Percentiles rank a stretch among this genome's conserved stretches.
Evolutionary conservation across 371 early-diverging fungal genomes (phyloP).

Genomic region (Mortierella sp.): DNA sequence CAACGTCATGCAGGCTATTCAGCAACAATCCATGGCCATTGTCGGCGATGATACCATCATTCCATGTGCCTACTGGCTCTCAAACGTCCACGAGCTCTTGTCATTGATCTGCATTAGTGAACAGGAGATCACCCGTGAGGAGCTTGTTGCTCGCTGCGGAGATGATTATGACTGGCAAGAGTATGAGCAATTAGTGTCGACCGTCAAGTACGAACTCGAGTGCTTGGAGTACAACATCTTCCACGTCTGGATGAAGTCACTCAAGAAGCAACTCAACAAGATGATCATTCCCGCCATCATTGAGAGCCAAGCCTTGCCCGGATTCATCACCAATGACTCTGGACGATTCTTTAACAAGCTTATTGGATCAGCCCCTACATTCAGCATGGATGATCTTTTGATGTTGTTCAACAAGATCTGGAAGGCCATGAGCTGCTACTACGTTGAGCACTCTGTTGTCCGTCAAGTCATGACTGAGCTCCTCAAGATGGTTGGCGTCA

Average conservation of each 20-base stretch:
- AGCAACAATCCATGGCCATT: constrained; percentile 65
- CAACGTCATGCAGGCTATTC: constrained; percentile 89
- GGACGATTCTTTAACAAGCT: constrained; percentile 88
- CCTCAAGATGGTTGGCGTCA: constrained; percentile 90
- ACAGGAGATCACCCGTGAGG: constrained; percentile 48
- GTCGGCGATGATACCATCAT: constrained; percentile 72
- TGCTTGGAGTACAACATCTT: constrained; percentile 78
- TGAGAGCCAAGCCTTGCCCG: constrained; percentile 92
- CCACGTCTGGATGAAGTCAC: constrained; percentile 91
- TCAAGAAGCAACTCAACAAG: constrained; percentile 92
- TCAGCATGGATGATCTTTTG: constrained; percentile 92
- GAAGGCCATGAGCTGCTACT: constrained; percentile 95
- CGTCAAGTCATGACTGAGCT: constrained; percentile 92
- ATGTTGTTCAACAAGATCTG: constrained; percentile 92
- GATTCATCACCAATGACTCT: constrained; percentile 90
- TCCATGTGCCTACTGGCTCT: constrained; percentile 87
- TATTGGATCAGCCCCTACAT: constrained; percentile 79
- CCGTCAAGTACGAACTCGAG: constrained; percentile 75
- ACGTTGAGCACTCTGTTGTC: constrained; percentile 84
- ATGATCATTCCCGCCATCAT: constrained; percentile 96
- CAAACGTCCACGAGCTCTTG: constrained; percentile 93
- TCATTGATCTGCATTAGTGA: constrained; percentile 64
- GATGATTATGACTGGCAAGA: constrained; percentile 36
- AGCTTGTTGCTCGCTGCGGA: constrained; percentile 25
- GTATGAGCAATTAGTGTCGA: constrained; percentile 72